Percentiles rank a stretch among this genome's conserved stretches.
These are phyloP conservation scores for Tricholoma matsutake DNA, from an alignment of 768 basidiomycete genomes.

Conservation along the genomic window DNA sequence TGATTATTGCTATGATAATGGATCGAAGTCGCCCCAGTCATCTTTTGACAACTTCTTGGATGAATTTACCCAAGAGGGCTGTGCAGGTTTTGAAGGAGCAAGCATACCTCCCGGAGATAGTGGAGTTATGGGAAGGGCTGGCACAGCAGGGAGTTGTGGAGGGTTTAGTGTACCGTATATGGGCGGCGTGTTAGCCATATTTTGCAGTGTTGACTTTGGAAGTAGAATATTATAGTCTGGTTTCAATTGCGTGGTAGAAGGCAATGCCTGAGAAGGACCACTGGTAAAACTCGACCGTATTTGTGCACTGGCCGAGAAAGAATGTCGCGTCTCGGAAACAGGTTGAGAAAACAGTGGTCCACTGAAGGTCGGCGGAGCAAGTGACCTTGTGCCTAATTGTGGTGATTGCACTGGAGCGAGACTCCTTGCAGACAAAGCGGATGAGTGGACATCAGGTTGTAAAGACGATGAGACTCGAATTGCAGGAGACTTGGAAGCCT, in stretches of 20 bases:
- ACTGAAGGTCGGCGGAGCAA: background rate
- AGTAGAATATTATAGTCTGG: background rate
- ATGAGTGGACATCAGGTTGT: constrained; percentile 8
- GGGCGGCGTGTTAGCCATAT: background rate
- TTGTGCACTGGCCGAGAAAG: background rate
- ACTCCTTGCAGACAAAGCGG: background rate
- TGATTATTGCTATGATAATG: constrained; percentile 43
- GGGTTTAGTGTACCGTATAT: background rate
- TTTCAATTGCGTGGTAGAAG: background rate
- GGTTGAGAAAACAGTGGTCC: background rate
- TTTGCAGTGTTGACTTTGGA: background rate
- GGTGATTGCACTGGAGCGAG: background rate
- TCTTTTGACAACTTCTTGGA: constrained; percentile 55
- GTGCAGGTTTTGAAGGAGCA: constrained; percentile 60
- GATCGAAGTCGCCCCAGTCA: constrained; percentile 84
- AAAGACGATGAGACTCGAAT: constrained; percentile 6
- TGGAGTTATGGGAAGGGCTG: constrained; percentile 19
- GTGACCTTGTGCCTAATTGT: background rate
- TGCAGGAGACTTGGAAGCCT: constrained; percentile 24
- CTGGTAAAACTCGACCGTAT: background rate
- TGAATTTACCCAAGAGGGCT: constrained; percentile 39
- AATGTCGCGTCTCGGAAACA: background rate
- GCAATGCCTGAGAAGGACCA: background rate
- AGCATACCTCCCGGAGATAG: constrained; percentile 48
- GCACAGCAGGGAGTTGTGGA: background rate